Conservation (phyloP, 176 grass and related monocot genomes). For the Musa schizocarpa region DNA sequence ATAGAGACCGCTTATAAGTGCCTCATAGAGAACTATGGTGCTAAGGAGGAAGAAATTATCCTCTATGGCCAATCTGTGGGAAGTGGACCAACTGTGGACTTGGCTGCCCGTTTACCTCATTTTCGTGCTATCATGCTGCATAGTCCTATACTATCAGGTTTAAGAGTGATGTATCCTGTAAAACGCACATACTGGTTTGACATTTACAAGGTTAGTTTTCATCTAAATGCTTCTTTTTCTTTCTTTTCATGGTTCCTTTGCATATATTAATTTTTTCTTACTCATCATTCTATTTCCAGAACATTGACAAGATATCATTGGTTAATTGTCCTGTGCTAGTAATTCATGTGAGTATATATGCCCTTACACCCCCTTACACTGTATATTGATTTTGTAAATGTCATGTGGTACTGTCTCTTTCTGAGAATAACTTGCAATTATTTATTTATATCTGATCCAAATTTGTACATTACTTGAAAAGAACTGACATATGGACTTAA, state of each 20-base stretch:
- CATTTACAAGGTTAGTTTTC: slow-evolving; percentile 81
- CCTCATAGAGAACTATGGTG: slow-evolving; percentile 67
- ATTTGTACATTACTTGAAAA: too few relatives aligned
- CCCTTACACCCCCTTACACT: too few relatives aligned
- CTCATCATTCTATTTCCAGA: slow-evolving; percentile 37
- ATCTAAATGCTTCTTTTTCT: slow-evolving; percentile 7
- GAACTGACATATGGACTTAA: too few relatives aligned
- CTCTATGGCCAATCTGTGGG: slow-evolving; percentile 93
- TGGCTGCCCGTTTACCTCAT: slow-evolving; percentile 55
- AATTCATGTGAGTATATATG: slow-evolving; percentile 66
- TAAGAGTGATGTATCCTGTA: slow-evolving; percentile 96
- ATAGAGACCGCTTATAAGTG: slow-evolving; percentile 86
- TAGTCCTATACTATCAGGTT: slow-evolving; percentile 80
- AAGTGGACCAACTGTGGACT: slow-evolving; percentile 82
- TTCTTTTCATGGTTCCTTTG: neutral
- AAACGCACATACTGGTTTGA: slow-evolving; percentile 96
- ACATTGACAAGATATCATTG: slow-evolving; percentile 83
- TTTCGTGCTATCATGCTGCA: slow-evolving; percentile 72
- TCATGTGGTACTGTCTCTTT: neutral
- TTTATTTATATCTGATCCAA: too few relatives aligned
- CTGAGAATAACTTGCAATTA: neutral
- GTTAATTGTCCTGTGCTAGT: slow-evolving; percentile 83
- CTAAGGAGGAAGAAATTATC: slow-evolving; percentile 86
- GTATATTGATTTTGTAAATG: neutral
- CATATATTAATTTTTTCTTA: slow-evolving; percentile 4